These are phyloP conservation scores for Yamagishiella unicocca DNA, from an alignment of 139 green algal species.

Conservation along the genomic window DNA sequence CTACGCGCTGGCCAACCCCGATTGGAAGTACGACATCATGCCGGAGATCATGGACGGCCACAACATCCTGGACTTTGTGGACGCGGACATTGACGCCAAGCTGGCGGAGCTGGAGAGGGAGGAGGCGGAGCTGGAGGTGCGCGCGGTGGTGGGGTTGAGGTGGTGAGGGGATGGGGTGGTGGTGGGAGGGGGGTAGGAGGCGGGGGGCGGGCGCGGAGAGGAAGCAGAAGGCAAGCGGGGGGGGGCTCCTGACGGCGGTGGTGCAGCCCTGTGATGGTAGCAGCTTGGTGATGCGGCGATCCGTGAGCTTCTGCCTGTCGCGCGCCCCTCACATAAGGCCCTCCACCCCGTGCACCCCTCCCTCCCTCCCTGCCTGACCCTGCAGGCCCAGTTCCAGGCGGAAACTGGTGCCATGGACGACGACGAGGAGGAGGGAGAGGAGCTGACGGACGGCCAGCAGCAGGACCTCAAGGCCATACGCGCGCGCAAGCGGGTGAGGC, in stretches of 20 bases:
- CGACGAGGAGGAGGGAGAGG: slow-evolving; percentile 65
- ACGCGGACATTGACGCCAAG: slow-evolving; percentile 96
- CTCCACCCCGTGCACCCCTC: not conserved
- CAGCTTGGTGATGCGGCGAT: too few species aligned
- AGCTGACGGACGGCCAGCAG: slow-evolving; percentile 83
- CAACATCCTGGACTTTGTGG: slow-evolving; percentile 98
- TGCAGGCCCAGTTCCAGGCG: slow-evolving; percentile 52
- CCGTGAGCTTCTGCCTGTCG: too few species aligned
- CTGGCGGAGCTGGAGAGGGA: slow-evolving; percentile 96
- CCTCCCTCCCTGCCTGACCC: not conserved
- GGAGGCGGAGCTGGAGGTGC: slow-evolving; percentile 51
- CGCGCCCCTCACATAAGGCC: not conserved
- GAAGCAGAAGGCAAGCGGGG: too few species aligned
- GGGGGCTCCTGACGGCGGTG: too few species aligned
- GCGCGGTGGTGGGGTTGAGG: too few species aligned
- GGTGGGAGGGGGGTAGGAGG: too few species aligned
- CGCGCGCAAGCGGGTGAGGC: slow-evolving; percentile 69
- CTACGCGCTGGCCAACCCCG: slow-evolving; percentile 86
- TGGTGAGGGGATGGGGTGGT: too few species aligned
- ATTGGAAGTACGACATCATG: slow-evolving; percentile 97
- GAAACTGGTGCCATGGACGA: slow-evolving; percentile 56
- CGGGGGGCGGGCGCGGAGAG: too few species aligned
- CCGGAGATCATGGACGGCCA: slow-evolving; percentile 97
- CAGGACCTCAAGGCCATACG: slow-evolving; percentile 82
- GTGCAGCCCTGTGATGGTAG: too few species aligned